A percentile compares a stretch with the other conserved stretches of the same genome.
These are phyloP conservation scores for Saccharomyces hybrid DNA, from an alignment of 1,139 yeast species.

Conservation along the genomic window DNA sequence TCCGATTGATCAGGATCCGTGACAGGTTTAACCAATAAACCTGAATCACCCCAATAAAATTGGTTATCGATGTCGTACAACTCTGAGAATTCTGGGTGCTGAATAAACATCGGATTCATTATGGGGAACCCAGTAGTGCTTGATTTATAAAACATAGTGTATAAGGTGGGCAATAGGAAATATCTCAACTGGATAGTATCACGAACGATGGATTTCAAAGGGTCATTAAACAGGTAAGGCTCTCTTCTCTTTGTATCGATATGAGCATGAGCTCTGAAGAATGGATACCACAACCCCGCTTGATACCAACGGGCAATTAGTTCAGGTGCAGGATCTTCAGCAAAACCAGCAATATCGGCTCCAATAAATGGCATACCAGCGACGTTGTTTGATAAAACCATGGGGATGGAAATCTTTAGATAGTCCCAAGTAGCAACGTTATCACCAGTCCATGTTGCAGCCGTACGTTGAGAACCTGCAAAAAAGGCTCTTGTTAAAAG, in stretches of 20 bases:
- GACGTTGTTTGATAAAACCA: slow-evolving; percentile 72
- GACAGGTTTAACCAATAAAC: slow-evolving; percentile 76
- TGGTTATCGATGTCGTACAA: slow-evolving; percentile 66
- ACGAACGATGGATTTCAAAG: slow-evolving; percentile 57
- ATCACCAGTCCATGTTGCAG: slow-evolving; percentile 98
- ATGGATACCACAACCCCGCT: slow-evolving; percentile 91
- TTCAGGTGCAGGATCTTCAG: slow-evolving; percentile 79
- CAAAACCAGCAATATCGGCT: slow-evolving; percentile 95
- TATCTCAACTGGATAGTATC: slow-evolving; percentile 71
- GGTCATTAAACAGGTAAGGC: slow-evolving; percentile 80
- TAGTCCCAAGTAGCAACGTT: slow-evolving; percentile 91
- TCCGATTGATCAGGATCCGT: slow-evolving; percentile 45
- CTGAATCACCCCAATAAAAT: slow-evolving; percentile 68
- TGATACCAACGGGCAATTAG: slow-evolving; percentile 90
- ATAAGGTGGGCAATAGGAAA: slow-evolving; percentile 64
- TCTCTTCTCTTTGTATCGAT: slow-evolving; percentile 87
- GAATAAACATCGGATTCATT: slow-evolving; percentile 67
- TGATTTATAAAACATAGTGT: slow-evolving; percentile 70
- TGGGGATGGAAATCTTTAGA: slow-evolving; percentile 71
- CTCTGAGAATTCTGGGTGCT: slow-evolving; percentile 44
- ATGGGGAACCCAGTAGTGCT: slow-evolving; percentile 61
- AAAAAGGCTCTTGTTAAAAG: slow-evolving; percentile 79
- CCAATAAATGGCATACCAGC: slow-evolving; percentile 92
- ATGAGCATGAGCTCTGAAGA: slow-evolving; percentile 94
- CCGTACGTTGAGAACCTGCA: slow-evolving; percentile 85